Conservation (phyloP, 2,329 filamentous ascomycete genomes). For the Fusarium dimerum region DNA sequence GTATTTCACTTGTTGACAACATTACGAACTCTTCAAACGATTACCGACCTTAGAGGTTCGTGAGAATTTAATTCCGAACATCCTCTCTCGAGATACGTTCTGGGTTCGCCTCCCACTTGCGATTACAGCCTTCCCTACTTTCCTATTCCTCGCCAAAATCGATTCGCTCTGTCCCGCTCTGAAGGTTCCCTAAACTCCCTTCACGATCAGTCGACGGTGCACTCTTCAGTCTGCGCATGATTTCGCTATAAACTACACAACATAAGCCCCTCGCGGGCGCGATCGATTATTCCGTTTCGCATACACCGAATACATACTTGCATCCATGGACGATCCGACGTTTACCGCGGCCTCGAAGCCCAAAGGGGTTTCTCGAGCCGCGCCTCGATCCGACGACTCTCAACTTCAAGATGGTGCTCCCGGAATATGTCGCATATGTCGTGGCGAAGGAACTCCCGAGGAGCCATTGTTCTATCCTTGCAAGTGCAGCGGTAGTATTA, state of each 20-base stretch:
- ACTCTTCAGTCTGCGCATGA: slow-evolving; percentile 22
- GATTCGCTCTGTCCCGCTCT: background rate
- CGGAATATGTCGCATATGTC: slow-evolving; percentile 96
- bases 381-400: slow-evolving; percentile 28
- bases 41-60: background rate
- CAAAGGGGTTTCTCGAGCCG: slow-evolving; percentile 26
- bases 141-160: background rate
- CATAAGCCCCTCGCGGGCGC: slow-evolving; percentile 34
- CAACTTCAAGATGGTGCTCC: slow-evolving; percentile 40
- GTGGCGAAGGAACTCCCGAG: slow-evolving; percentile 77
- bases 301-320: slow-evolving; percentile 10
- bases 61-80: background rate
- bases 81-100: too few species aligned
- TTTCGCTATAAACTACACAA: slow-evolving; percentile 9
- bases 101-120: too few species aligned
- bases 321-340: slow-evolving; percentile 29
- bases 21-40: slow-evolving; percentile 1
- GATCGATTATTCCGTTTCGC: slow-evolving; percentile 23
- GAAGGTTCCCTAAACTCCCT: slow-evolving; percentile 5
- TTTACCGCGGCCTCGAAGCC: slow-evolving; percentile 20
- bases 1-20: background rate
- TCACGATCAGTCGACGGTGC: slow-evolving; percentile 12
- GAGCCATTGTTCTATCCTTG: slow-evolving; percentile 96
- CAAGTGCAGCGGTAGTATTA: slow-evolving; percentile 99
- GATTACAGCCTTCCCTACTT: too few species aligned